Evolutionary conservation across 169 alveolate species (phyloP), one percentile per base, ranked within the genome.

Genomic region (Babesia ovis): DNA sequence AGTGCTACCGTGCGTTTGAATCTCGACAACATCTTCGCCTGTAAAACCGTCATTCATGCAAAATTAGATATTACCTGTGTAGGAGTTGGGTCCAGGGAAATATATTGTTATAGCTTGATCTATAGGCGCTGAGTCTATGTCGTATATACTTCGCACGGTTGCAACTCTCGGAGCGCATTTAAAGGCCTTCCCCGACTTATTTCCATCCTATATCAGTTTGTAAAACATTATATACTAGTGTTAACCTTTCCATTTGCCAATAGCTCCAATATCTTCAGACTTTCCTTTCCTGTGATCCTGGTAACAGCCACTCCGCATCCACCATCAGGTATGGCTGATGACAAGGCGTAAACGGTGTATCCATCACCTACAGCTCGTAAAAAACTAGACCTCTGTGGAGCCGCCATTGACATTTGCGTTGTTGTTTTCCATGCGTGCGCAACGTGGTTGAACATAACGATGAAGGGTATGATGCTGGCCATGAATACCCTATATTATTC

Each of bases 11-110:
- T 88, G 93, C 18, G 91, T 84, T 39, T 88, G 90, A 8, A 88
- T 68, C 39, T 88, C 93, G n/a, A 88, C 90, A 0, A 84, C 85
- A n/a, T 88, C 93, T 27, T 88, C 93, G n/a, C 93, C 93, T 79
- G 66, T 16, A 6, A 2, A 9, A 25, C 25, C 20, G 54, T 68
- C 14, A 35, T 27, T 20, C 43, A 27, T 34, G 8, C 34, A 31
- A 23, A 39, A 27, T 12, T n/a, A 12, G 14, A 23, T 25, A 14
- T 23, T 53, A 81, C 89, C 89, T 12, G 93, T 88, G 43, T 57
- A 88, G 11, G 93, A 88, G 25, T 84, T 80, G 23, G 93, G 93
- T 16, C 74, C 61, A n/a, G 60, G 72, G 53, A 81, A 81, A 20
- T 71, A 72, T 20, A 81, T 29, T 8, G 81, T 71, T 42, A 81